Evolutionary conservation across 2,329 filamentous ascomycete genomes (phyloP), one percentile per base, ranked within the genome.

Genomic region (Colletotrichum echinochloae): DNA sequence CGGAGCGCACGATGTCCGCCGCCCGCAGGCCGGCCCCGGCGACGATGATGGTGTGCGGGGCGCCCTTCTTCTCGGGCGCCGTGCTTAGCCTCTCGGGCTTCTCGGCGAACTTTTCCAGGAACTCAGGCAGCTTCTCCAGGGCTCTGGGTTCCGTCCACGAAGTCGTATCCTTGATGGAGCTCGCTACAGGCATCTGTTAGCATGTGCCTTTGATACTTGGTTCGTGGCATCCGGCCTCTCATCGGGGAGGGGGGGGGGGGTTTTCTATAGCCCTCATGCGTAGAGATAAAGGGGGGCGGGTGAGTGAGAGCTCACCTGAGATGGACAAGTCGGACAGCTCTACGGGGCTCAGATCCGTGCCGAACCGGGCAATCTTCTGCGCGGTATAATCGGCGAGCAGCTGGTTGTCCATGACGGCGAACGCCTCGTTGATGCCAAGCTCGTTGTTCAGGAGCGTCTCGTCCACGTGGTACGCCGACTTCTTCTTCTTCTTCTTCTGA

Each of bases 11-110:
- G 56, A 98, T 82, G 77, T 98, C 93, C 20, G 95, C 94, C 5
- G 96, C 94, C 76, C 96, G 87, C 66, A 98, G 84, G 0, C 94
- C 96, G 7, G 95, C 94, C 11, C 90, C 89, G 16, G 95, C 90
- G n/a, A 99, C 88, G 44, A 99, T 89, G 65, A 99, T 86, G 1
- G 95, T 98, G 80, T 98, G 96, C 39, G 93, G 93, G 1, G 90
- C 84, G 7, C 92, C 92, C 49, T 90, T 91, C 75, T 90, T 85
- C 81, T 91, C 88, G 0, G 92, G 88, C 0, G 92, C 87, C 64
- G 88, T 86, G 1, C 86, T 86, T 26, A 97, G 84, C 65, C 84
- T 86, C 65, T 85, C 84, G 0, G 88, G 85, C 60, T 89, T 87
- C 30, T 85, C 84, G 1, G 88, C 82, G 72, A 91, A 90, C 16